Evolutionary conservation across 257 asterid species (phyloP), one percentile per base, ranked within the genome.

Genomic region (Solanum rostratum): DNA sequence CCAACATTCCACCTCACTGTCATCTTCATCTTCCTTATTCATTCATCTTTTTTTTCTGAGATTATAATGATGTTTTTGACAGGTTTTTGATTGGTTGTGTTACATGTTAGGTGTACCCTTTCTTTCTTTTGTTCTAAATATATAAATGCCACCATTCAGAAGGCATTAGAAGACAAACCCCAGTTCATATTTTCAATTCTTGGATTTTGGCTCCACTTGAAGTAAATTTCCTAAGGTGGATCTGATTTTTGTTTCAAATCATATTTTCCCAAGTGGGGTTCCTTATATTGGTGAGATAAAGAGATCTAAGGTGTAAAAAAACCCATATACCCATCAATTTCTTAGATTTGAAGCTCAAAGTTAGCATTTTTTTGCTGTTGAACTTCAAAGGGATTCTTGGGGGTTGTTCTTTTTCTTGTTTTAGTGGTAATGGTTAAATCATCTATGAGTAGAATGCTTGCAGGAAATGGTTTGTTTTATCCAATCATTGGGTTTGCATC

Each of bases 401-500:
- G 29, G 27, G 53, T 63, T 70, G 29, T 29, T 33, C 49, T 43
- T 30, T 62, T 88, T 84, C 13, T n/a, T 16, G 54, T 4, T 80
- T 76, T 22, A 19, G 59, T 71, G 62, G 62, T 83, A 83, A 86
- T 90, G 90, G 89, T 89, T 55, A 86, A 85, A 79, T 90, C 91
- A 78, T 74, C 79, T 24, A 59, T 14, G 37, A 87, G 73, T 86
- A 91, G 86, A 87, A 90, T 91, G 92, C 41, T 84, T 49, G 90
- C 92, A 84, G 97, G 97, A 79, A 92, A 95, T 91, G 98, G 98
- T 85, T 78, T 94, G 84, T 84, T 96, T 50, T 94, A 92, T 90
- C 99, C 99, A 76, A 89, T 95, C 73, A 89, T 96, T 83, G 99
- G 98, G 10, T 90, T 96, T 84, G 96, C 93, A 80, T 93, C 98